Conservation (phyloP, 1,139 yeast genomes). For the Trichomonascaceae sp. region DNA sequence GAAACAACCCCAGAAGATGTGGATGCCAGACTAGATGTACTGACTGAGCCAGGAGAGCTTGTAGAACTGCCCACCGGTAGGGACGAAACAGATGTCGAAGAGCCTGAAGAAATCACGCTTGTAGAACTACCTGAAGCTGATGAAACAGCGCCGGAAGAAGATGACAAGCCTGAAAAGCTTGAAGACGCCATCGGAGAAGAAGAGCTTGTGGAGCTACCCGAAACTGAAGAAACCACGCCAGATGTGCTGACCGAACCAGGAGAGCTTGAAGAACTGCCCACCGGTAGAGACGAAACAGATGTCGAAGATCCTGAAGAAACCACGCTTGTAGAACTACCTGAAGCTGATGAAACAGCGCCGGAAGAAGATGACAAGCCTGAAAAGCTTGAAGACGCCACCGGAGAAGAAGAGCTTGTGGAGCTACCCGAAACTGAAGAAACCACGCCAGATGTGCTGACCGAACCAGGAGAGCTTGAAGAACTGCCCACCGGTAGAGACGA, state of each 20-base stretch:
- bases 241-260: not conserved
- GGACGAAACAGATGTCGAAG: too few relatives aligned
- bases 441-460: constrained; percentile 5
- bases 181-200: too few relatives aligned
- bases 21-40: constrained; percentile 2
- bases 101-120: not conserved
- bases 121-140: too few relatives aligned
- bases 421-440: constrained; percentile 3
- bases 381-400: too few relatives aligned
- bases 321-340: not conserved
- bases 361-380: too few relatives aligned
- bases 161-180: too few relatives aligned
- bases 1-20: too few relatives aligned
- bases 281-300: not conserved
- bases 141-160: too few relatives aligned
- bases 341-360: too few relatives aligned
- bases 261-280: not conserved
- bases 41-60: constrained; percentile 5
- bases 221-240: not conserved
- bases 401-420: too few relatives aligned
- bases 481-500: constrained; percentile 4
- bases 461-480: constrained; percentile 6
- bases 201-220: not conserved
- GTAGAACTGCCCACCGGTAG: constrained; percentile 1
- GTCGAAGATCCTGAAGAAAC: not conserved